phyloP scores from a whole-genome alignment of 768 basidiomycete genomes.

The Russula sp. region DNA sequence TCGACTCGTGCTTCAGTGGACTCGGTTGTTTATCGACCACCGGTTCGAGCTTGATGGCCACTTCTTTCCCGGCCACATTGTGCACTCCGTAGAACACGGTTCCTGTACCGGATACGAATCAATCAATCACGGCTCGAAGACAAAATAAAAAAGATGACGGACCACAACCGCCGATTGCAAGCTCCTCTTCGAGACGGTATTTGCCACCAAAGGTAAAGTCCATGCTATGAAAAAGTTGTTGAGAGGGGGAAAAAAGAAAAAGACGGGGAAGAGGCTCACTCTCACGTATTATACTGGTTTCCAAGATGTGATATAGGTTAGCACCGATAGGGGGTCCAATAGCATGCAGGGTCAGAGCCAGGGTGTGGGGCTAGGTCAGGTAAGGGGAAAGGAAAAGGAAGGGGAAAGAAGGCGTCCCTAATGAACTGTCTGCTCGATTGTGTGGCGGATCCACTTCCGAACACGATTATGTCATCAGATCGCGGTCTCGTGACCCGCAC shows the following conservation, averaged over 20 bases:
- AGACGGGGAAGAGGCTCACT: background rate
- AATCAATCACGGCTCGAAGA: background rate
- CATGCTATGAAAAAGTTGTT: conserved; percentile 31
- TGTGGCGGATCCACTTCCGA: conserved; percentile 16
- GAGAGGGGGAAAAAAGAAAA: background rate
- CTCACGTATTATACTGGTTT: conserved; percentile 13
- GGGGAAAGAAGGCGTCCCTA: background rate
- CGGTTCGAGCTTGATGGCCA: conserved; percentile 80
- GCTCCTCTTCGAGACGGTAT: conserved; percentile 74
- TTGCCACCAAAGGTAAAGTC: conserved; percentile 64
- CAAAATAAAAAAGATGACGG: conserved; percentile 31
- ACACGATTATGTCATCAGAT: conserved; percentile 23
- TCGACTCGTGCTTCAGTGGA: conserved; percentile 83
- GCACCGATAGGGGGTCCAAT: conserved; percentile 17
- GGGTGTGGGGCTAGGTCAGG: background rate
- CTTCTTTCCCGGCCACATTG: conserved; percentile 77
- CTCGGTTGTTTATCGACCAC: conserved; percentile 50
- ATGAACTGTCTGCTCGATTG: background rate
- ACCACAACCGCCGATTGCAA: conserved; percentile 80
- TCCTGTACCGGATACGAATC: conserved; percentile 41
- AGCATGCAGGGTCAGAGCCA: conserved; percentile 7
- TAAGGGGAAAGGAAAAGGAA: background rate
- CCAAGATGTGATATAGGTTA: background rate
- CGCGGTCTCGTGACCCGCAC: conserved; percentile 26
- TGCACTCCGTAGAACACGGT: conserved; percentile 78